Percentiles rank a stretch among this genome's conserved stretches.
These are phyloP conservation scores for Puya raimondii DNA, from an alignment of 176 grass and related monocot genomes.

Conservation along the genomic window DNA sequence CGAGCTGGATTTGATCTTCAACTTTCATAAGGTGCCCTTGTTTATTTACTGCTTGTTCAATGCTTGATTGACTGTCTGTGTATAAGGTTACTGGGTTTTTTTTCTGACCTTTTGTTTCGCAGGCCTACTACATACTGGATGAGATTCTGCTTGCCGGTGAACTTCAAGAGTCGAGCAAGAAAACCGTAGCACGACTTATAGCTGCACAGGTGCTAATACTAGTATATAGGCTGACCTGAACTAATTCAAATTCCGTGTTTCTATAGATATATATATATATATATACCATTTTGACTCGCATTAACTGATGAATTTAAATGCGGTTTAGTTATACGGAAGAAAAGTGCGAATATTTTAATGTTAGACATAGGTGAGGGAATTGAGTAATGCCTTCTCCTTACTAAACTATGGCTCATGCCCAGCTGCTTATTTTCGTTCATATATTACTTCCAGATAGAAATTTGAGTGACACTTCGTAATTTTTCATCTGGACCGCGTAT, in stretches of 20 bases:
- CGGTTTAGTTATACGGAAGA: no score
- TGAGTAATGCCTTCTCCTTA: no score
- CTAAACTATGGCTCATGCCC: no score
- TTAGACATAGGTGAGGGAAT: no score
- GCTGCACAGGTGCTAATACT: slow-evolving; percentile 63
- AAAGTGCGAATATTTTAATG: no score
- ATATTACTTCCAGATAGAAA: no score
- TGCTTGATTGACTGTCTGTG: not conserved
- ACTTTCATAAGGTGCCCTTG: slow-evolving; percentile 87
- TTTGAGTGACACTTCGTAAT: not conserved
- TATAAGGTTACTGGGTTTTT: not conserved
- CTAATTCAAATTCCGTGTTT: not conserved
- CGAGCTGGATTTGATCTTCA: slow-evolving; percentile 99
- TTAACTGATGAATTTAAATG: no score
- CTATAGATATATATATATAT: no score
- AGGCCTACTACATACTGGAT: slow-evolving; percentile 98
- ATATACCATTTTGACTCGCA: no score
- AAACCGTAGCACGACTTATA: slow-evolving; percentile 81
- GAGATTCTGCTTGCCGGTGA: slow-evolving; percentile 93
- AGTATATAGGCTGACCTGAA: slow-evolving; percentile 6
- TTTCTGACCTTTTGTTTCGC: slow-evolving; percentile 18
- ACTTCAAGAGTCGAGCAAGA: slow-evolving; percentile 98
- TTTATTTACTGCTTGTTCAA: not conserved
- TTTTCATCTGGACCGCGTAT: not conserved
- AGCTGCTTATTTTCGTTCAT: no score